Evolutionary conservation across 139 green algal genomes (phyloP).

Genomic region (Spirogloea muscicola): DNA sequence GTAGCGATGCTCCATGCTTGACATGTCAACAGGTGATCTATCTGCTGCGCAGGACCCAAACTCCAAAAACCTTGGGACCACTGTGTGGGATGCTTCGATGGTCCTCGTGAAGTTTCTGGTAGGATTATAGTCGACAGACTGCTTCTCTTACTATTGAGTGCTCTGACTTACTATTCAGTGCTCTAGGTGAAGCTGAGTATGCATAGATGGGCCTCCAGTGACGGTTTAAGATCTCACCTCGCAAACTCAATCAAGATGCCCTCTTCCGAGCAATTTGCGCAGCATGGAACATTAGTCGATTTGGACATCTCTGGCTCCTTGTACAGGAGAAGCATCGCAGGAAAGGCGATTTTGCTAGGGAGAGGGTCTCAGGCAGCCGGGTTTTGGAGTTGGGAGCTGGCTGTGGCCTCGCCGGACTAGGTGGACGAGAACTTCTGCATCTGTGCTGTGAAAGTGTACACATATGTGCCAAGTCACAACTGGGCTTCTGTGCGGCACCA

Average conservation of each 20-base stretch:
- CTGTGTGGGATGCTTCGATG: slow-evolving; percentile 87
- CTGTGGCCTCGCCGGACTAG: slow-evolving; percentile 71
- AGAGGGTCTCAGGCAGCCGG: slow-evolving; percentile 63
- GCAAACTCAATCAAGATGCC: background rate
- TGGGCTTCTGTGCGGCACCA: background rate
- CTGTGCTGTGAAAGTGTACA: too few relatives aligned
- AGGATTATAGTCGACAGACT: background rate
- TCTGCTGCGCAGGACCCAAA: slow-evolving; percentile 83
- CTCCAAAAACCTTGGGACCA: slow-evolving; percentile 78
- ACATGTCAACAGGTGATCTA: too few relatives aligned
- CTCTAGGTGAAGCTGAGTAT: too few relatives aligned
- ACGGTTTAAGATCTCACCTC: too few relatives aligned
- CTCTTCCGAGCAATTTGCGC: background rate
- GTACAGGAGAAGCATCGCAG: slow-evolving; percentile 56
- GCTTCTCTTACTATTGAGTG: background rate
- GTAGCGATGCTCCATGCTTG: background rate
- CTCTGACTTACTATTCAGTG: background rate
- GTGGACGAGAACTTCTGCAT: slow-evolving; percentile 13
- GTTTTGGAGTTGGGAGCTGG: slow-evolving; percentile 80
- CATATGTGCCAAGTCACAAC: background rate
- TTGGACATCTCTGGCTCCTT: background rate
- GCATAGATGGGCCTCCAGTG: too few relatives aligned
- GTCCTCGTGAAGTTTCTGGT: slow-evolving; percentile 85
- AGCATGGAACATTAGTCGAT: background rate
- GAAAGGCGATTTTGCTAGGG: slow-evolving; percentile 65